Conservation (phyloP, 2,329 filamentous ascomycete species). For the Aspergillus novofumigatus region DNA sequence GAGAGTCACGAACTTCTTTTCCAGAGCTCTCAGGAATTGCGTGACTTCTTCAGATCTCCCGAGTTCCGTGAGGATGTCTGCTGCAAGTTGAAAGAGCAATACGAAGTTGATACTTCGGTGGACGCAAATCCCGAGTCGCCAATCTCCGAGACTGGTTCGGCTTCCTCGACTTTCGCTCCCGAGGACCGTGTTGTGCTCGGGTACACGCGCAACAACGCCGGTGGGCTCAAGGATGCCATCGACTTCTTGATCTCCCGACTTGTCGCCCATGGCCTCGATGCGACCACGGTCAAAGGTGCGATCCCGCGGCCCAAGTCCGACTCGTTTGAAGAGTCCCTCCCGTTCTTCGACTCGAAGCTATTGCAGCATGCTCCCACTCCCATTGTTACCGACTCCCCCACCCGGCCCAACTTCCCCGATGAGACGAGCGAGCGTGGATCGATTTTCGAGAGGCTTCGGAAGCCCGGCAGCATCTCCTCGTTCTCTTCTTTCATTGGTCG, state of each 20-base stretch:
- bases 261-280: conserved; percentile 83
- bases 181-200: conserved; percentile 62
- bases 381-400: conserved; percentile 80
- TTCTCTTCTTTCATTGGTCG: conserved; percentile 95
- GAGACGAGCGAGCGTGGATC: conserved; percentile 76
- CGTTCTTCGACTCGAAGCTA: conserved; percentile 95
- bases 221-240: conserved; percentile 90
- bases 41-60: conserved; percentile 74
- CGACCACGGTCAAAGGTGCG: conserved; percentile 82
- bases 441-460: conserved; percentile 87
- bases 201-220: conserved; percentile 96
- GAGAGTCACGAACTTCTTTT: conserved; percentile 91
- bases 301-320: conserved; percentile 98
- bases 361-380: conserved; percentile 85
- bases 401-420: conserved; percentile 76
- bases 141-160: conserved; percentile 31
- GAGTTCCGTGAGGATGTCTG: conserved; percentile 78
- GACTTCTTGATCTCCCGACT: conserved; percentile 87
- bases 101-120: conserved; percentile 82
- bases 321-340: conserved; percentile 94
- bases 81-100: conserved; percentile 81
- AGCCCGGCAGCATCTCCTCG: conserved; percentile 89
- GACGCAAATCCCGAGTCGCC: conserved; percentile 44
- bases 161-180: conserved; percentile 45
- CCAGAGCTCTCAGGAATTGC: conserved; percentile 68